These are phyloP conservation scores for apple (Malus domestica) DNA, from an alignment of 306 rosid species.

Conservation along the genomic window ASM211411v1 NC_041794.1:1061501-1062000, in stretches of 20 bases:
- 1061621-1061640: background rate
- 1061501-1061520: no score
- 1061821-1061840: slow-evolving; percentile 80
- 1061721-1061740: slow-evolving; percentile 74
- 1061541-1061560: background rate
- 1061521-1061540: no score
- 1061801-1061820: slow-evolving; percentile 94
- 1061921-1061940: slow-evolving; percentile 37
- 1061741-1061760: slow-evolving; percentile 87
- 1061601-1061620: background rate
- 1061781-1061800: slow-evolving; percentile 98
- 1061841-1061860: slow-evolving; percentile 91
- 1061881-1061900: slow-evolving; percentile 73
- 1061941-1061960: slow-evolving; percentile 49
- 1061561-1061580: background rate
- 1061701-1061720: background rate
- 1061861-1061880: slow-evolving; percentile 71
- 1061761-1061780: slow-evolving; percentile 89
- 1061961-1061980: slow-evolving; percentile 30
- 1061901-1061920: slow-evolving; percentile 68
- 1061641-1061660: background rate
- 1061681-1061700: slow-evolving; percentile 2
- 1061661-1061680: slow-evolving; percentile 7
- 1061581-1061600: background rate
- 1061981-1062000: slow-evolving; percentile 32